A percentile compares a stretch with the other conserved stretches of the same genome.
phyloP scores from a whole-genome alignment of 768 basidiomycete genomes.

The Pleurotus pulmonarius region DNA sequence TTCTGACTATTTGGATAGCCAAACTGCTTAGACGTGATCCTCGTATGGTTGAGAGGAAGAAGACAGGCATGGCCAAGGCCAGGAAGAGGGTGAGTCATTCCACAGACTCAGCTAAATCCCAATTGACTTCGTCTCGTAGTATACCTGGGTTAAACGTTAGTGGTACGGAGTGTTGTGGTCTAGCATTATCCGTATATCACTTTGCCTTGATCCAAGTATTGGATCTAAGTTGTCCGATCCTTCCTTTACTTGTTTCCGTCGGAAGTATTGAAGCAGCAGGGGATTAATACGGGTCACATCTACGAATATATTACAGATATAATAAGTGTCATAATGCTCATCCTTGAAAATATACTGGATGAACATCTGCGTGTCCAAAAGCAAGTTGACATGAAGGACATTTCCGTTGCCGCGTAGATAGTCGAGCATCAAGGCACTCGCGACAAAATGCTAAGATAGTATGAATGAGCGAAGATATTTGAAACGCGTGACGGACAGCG shows the following conservation, averaged over 20 bases:
- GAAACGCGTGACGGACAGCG: slow-evolving; percentile 19
- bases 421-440: slow-evolving; percentile 79
- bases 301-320: slow-evolving; percentile 5
- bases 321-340: neutral
- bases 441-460: slow-evolving; percentile 74
- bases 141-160: slow-evolving; percentile 96
- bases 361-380: slow-evolving; percentile 83
- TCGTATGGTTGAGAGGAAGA: slow-evolving; percentile 98
- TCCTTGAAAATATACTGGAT: slow-evolving; percentile 46
- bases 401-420: slow-evolving; percentile 87
- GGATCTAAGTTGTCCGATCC: too few species aligned
- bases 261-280: neutral
- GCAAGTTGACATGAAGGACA: slow-evolving; percentile 84
- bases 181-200: too few species aligned
- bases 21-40: slow-evolving; percentile 88
- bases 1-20: slow-evolving; percentile 39
- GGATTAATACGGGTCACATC: slow-evolving; percentile 14
- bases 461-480: too few species aligned
- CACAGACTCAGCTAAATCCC: neutral
- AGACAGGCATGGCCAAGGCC: slow-evolving; percentile 89
- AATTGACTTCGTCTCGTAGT: slow-evolving; percentile 37
- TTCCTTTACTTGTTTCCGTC: too few species aligned
- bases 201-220: too few species aligned
- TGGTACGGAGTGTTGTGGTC: neutral
- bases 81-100: slow-evolving; percentile 74